Conservation (phyloP, 805 yeast genomes). For the Nakazawaea ernobii region DNA sequence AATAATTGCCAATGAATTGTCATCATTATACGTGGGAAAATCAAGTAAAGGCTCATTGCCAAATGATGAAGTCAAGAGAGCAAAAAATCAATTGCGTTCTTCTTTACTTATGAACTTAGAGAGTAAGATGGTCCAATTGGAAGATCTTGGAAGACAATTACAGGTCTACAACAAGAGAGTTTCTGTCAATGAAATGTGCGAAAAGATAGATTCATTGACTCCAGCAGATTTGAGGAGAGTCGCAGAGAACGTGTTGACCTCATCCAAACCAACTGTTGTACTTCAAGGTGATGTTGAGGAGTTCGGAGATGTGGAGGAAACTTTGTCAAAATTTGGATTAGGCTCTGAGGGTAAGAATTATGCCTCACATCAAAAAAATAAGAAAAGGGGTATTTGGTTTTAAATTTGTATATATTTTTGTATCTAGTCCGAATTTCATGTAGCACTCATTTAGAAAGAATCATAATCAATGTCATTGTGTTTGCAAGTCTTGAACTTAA, state of each 20-base stretch:
- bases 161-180: conserved; percentile 76
- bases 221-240: conserved; percentile 65
- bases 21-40: conserved; percentile 33
- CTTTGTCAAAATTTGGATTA: conserved; percentile 65
- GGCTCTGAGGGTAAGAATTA: conserved; percentile 32
- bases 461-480: no score
- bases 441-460: no score
- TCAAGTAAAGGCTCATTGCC: conserved; percentile 56
- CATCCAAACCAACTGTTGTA: conserved; percentile 75
- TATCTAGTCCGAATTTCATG: no score
- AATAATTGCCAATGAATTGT: conserved; percentile 62
- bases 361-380: conserved; percentile 2
- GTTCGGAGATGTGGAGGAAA: conserved; percentile 77
- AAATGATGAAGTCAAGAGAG: conserved; percentile 73
- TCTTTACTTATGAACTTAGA: conserved; percentile 90
- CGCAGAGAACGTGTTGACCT: conserved; percentile 70
- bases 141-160: conserved; percentile 92
- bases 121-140: conserved; percentile 87
- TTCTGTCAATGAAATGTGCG: conserved; percentile 76
- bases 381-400: conserved; percentile 12
- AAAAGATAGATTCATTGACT: conserved; percentile 62
- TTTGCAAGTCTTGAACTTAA: no score
- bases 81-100: conserved; percentile 86
- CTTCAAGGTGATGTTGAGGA: conserved; percentile 82
- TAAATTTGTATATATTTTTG: neutral